Percentiles rank a stretch among this genome's conserved stretches.
Conservation (phyloP, 2,329 filamentous ascomycete species). For the Phaeosphaeriaceae sp. region DNA sequence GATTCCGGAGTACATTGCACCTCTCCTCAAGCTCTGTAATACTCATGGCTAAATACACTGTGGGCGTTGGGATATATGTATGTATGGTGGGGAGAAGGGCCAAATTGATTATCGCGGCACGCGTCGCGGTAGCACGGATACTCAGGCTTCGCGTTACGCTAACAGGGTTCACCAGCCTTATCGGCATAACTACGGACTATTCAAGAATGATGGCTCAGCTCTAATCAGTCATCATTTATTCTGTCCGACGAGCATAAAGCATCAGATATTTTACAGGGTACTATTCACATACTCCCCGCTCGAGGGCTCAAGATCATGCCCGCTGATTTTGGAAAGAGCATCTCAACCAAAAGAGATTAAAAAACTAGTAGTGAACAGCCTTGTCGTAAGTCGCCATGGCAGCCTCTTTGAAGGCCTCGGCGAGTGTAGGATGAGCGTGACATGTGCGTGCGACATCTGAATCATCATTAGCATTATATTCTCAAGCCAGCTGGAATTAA, state of each 20-base stretch:
- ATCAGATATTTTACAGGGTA: constrained; percentile 49
- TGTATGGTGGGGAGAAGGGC: constrained; percentile 21
- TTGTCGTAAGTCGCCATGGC: constrained; percentile 97
- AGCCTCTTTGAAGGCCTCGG: constrained; percentile 99
- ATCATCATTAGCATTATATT: constrained; percentile 18
- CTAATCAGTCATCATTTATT: not conserved
- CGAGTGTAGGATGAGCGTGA: constrained; percentile 94
- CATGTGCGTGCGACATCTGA: constrained; percentile 70
- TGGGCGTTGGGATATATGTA: constrained; percentile 10
- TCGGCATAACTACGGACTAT: constrained; percentile 13
- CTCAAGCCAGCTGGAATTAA: not conserved
- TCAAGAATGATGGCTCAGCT: not conserved
- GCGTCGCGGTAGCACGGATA: constrained; percentile 21
- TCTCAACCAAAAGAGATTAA: constrained; percentile 28
- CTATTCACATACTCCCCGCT: constrained; percentile 49
- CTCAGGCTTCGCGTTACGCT: constrained; percentile 14
- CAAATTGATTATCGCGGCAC: constrained; percentile 36
- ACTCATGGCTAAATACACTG: constrained; percentile 33
- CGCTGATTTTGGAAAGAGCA: constrained; percentile 44
- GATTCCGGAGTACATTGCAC: constrained; percentile 86
- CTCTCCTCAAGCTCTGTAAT: constrained; percentile 53
- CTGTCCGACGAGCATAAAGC: constrained; percentile 28
- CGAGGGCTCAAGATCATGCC: constrained; percentile 41
- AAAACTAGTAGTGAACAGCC: constrained; percentile 84
- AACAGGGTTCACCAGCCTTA: constrained; percentile 32